Percentiles rank a stretch among this genome's conserved stretches.
Evolutionary conservation across 305 asterid genomes (phyloP).

Genomic region (Withania somnifera): DNA sequence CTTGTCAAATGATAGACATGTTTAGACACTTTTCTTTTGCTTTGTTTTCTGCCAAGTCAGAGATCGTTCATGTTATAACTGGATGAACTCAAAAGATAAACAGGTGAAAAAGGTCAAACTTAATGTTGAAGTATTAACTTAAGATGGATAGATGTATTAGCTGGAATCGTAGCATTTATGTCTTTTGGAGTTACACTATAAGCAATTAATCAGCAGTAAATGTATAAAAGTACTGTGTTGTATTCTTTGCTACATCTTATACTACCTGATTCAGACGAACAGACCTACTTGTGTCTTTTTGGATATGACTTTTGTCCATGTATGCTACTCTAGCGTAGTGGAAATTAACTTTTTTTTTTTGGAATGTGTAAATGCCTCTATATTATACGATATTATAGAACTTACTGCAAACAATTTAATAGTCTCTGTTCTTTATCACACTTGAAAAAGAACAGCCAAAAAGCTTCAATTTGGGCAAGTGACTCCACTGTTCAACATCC

Average conservation of each 20-base stretch:
- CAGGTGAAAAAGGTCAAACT: background rate
- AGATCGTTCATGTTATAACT: background rate
- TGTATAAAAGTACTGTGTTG: background rate
- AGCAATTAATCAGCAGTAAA: background rate
- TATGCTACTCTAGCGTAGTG: background rate
- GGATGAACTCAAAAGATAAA: background rate
- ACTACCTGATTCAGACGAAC: background rate
- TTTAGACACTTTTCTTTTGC: background rate
- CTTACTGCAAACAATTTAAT: background rate
- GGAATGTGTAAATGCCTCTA: background rate
- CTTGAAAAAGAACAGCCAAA: background rate
- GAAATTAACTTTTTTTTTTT: background rate
- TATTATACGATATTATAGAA: background rate
- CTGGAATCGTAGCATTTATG: background rate
- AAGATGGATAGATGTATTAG: background rate
- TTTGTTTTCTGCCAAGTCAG: background rate
- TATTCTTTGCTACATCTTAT: background rate
- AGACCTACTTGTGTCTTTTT: background rate
- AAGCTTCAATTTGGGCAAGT: background rate
- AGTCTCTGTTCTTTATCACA: background rate
- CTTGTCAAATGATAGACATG: background rate
- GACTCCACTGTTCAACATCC: background rate
- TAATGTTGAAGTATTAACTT: background rate
- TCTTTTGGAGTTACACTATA: background rate
- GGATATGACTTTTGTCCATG: background rate